Conservation (phyloP, 108 stramenopile species). For the Pseudonitzschia multiseries region DNA sequence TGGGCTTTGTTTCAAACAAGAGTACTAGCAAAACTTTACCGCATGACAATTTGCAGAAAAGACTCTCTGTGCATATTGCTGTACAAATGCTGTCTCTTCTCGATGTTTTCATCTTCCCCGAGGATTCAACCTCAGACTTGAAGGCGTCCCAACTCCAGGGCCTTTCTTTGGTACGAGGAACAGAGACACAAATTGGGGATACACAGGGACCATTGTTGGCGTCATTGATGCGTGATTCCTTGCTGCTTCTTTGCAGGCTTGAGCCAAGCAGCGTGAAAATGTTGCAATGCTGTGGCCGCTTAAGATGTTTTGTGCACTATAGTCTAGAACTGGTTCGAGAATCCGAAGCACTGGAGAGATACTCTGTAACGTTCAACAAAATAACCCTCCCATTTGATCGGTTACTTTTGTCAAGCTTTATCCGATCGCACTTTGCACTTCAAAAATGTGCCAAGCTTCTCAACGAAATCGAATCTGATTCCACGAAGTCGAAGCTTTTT, state of each 20-base stretch:
- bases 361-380: conserved; percentile 62
- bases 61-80: conserved; percentile 58
- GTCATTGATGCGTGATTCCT: conserved; percentile 70
- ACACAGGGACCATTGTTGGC: conserved; percentile 76
- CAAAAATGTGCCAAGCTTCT: conserved; percentile 65
- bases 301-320: conserved; percentile 79
- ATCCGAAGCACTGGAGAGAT: conserved; percentile 66
- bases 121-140: conserved; percentile 56
- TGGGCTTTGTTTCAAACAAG: not conserved
- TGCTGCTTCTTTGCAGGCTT: conserved; percentile 62
- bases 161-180: conserved; percentile 69
- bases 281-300: conserved; percentile 73
- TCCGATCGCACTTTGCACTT: conserved; percentile 76
- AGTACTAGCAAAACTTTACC: not conserved
- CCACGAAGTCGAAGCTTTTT: conserved; percentile 39
- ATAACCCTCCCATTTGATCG: conserved; percentile 64
- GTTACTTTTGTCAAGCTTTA: conserved; percentile 61
- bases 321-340: conserved; percentile 73
- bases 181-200: conserved; percentile 71
- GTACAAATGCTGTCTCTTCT: conserved; percentile 69
- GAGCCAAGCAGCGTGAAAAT: conserved; percentile 79
- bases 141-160: conserved; percentile 77
- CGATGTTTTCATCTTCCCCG: conserved; percentile 87
- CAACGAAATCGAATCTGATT: conserved; percentile 58
- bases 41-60: conserved; percentile 1